Evolutionary conservation across 768 basidiomycete genomes (phyloP).

Genomic region (Guyanaporus albipodus): DNA sequence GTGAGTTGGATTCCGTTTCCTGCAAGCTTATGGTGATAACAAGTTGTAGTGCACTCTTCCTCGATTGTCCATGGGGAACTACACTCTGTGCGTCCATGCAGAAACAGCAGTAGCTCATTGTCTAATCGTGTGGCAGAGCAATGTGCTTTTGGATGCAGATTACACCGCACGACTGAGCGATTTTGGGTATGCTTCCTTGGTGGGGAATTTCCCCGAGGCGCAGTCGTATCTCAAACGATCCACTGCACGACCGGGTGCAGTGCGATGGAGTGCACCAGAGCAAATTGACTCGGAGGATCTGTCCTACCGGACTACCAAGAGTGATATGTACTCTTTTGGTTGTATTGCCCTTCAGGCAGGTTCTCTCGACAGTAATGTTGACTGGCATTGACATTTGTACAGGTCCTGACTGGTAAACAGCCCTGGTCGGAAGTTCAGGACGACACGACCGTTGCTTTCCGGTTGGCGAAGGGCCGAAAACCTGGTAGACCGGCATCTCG

Average conservation of each 20-base stretch:
- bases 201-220: neutral
- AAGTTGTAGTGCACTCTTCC: neutral
- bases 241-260: neutral
- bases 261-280: constrained; percentile 3
- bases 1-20: neutral
- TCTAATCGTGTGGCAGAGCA: neutral
- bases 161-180: constrained; percentile 2
- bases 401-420: neutral
- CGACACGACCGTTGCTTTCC: neutral
- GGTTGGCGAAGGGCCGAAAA: neutral
- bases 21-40: neutral
- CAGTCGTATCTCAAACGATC: neutral
- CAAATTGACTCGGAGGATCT: neutral
- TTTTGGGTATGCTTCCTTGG: constrained; percentile 1
- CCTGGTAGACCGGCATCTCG: neutral
- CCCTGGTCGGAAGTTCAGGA: neutral
- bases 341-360: neutral
- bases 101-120: too few relatives aligned
- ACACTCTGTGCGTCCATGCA: neutral
- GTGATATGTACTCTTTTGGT: constrained; percentile 3
- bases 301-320: neutral
- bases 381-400: neutral
- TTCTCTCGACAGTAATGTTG: neutral
- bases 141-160: neutral
- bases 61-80: constrained; percentile 2